Evolutionary conservation across 2,329 filamentous ascomycete genomes (phyloP), one percentile per base, ranked within the genome.

Genomic region (Venturia effusa): DNA sequence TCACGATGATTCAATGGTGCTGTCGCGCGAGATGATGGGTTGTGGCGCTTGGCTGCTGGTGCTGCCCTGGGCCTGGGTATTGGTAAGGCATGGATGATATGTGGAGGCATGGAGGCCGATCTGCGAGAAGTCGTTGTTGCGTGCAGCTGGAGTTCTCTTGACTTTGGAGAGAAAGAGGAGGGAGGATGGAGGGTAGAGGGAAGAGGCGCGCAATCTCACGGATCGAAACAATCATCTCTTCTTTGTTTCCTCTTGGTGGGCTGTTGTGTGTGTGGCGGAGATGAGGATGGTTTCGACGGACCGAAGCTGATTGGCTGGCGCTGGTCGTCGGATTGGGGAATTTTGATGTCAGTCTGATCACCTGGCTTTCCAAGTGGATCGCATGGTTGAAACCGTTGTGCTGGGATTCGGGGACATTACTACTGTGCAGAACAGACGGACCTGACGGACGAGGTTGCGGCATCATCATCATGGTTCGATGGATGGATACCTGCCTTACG

Each of bases 1-100:
- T 57, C 51, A 57, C 27, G 51, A 57, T 57, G 51, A 57, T 57
- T n/a, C 51, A 57, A 57, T 57, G 19, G 51, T 34, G 51, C 37
- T 39, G 8, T 15, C 4, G 37, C 15, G 37, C 37, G 37, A 39
- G 8, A 5, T 39, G 43, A 48, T 55, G 27, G 27, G 7, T 10
- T 34, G 51, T 57, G 30, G 51, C 37, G 37, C 51, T 57, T n/a
- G 43, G 43, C 27, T 4, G 45, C n/a, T 27, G 40, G 11, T 22
- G n/a, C 22, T 51, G 45, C 11, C 45, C 15, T 32, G 48, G 51
- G 22, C 45, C 15, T 32, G 48, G 51, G 51, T 34, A 32, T 57
- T 27, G 51, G 27, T 27, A 55, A 51, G 13, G 45, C 8, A n/a
- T n/a, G n/a, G n/a, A n/a, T 11, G 15, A 2, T 37, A 37, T 5